Percentiles rank a stretch among this genome's conserved stretches.
These are phyloP conservation scores for Tripterygium wilfordii DNA, from an alignment of 177 flowering plant species.

Conservation along the genomic window DNA sequence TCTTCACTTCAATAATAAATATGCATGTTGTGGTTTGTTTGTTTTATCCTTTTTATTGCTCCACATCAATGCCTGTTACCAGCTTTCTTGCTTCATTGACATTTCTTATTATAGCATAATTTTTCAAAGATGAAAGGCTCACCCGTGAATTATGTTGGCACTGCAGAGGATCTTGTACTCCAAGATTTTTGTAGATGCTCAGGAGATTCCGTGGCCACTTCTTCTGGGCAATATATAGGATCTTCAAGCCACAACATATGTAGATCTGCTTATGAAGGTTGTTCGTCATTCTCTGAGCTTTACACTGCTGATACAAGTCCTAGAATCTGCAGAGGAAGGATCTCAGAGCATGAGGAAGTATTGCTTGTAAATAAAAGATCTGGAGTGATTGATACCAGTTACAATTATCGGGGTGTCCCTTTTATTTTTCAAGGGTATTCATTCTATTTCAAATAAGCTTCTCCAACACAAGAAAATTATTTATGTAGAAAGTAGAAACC, in stretches of 20 bases:
- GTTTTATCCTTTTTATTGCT: not conserved
- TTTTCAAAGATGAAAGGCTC: slow-evolving; percentile 1
- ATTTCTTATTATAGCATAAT: not conserved
- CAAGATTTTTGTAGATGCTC: slow-evolving; percentile 33
- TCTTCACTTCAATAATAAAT: not conserved
- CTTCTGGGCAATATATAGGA: slow-evolving; percentile 17
- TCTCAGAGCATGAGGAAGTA: slow-evolving; percentile 12
- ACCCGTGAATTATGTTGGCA: slow-evolving; percentile 7
- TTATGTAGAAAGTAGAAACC: not conserved
- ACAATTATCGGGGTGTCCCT: slow-evolving; percentile 16
- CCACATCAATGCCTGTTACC: not conserved
- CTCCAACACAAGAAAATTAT: too few relatives aligned
- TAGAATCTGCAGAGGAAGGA: slow-evolving; percentile 18
- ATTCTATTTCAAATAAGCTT: slow-evolving; percentile 1
- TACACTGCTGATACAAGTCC: slow-evolving; percentile 10
- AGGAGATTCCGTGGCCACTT: slow-evolving; percentile 19
- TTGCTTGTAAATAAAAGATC: slow-evolving; percentile 27
- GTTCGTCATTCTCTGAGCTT: slow-evolving; percentile 24
- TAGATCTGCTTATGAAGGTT: slow-evolving; percentile 19
- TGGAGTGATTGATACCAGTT: slow-evolving; percentile 20
- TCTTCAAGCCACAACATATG: slow-evolving; percentile 13
- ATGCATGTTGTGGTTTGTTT: slow-evolving; percentile 1
- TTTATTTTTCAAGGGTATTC: slow-evolving; percentile 54
- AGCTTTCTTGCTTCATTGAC: not conserved
- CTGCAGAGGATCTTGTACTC: slow-evolving; percentile 53